Conservation (phyloP, 2,329 filamentous ascomycete genomes). For the Xylaria sp. region DNA sequence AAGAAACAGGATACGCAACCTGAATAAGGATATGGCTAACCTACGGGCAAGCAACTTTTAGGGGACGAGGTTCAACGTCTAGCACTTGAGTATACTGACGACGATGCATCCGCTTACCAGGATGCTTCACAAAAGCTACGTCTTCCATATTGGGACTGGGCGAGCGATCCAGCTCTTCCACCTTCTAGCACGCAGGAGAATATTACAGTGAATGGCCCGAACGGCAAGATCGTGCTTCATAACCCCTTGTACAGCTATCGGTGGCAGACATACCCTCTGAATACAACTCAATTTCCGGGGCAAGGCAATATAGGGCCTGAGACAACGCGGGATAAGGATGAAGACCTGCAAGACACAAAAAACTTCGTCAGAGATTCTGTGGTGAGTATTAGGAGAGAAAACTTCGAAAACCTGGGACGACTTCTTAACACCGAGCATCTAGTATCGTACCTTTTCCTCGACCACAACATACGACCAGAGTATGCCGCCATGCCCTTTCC, state of each 20-base stretch:
- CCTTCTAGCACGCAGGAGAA: conserved; percentile 51
- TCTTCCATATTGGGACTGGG: conserved; percentile 68
- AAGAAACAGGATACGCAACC: conserved; percentile 28
- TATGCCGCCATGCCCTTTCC: conserved; percentile 40
- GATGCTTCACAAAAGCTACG: conserved; percentile 60
- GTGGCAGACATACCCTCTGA: conserved; percentile 57
- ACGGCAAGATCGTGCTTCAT: conserved; percentile 53
- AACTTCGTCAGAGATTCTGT: conserved; percentile 54
- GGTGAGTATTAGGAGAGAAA: conserved; percentile 47
- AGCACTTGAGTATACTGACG: conserved; percentile 56
- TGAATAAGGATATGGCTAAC: conserved; percentile 29
- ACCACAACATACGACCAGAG: conserved; percentile 53
- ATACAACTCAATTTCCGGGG: conserved; percentile 52
- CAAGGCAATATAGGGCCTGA: conserved; percentile 47
- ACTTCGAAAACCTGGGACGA: neutral
- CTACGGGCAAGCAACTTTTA: conserved; percentile 60
- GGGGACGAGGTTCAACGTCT: conserved; percentile 59
- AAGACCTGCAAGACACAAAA: conserved; percentile 45
- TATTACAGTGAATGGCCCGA: conserved; percentile 56
- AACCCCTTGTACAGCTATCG: conserved; percentile 66
- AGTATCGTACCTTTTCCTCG: conserved; percentile 58
- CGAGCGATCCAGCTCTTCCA: conserved; percentile 56
- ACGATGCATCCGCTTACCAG: conserved; percentile 53
- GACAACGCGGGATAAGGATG: conserved; percentile 53
- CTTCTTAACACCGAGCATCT: conserved; percentile 19